phyloP scores from a whole-genome alignment of 225 moss, liverwort and hornwort species.

The Straminergon stramineum region DNA sequence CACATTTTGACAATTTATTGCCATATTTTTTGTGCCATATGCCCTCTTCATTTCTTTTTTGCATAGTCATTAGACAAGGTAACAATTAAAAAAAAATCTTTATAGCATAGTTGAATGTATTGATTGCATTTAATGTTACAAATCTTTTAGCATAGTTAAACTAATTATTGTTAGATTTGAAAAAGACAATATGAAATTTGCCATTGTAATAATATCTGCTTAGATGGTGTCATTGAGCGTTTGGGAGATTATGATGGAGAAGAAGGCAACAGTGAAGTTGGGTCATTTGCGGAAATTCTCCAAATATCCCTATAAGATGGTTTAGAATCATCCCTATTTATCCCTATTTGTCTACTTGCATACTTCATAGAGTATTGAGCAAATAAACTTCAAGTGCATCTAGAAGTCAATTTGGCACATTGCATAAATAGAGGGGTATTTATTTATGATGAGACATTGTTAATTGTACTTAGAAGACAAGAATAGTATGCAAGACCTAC shows the following conservation, averaged over 20 bases:
- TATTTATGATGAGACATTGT: background rate
- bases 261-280: accelerated
- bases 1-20: background rate
- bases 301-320: background rate
- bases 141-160: background rate
- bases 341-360: background rate
- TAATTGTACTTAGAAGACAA: background rate
- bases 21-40: background rate
- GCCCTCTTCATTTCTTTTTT: background rate
- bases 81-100: background rate
- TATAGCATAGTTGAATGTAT: background rate
- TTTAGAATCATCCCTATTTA: no score
- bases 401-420: background rate
- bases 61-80: background rate
- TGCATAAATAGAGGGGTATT: no score
- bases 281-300: background rate
- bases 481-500: background rate
- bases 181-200: background rate
- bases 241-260: background rate
- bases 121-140: background rate
- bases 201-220: background rate
- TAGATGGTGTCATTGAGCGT: background rate
- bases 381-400: background rate
- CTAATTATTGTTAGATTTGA: background rate
- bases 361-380: background rate